Percentiles rank a stretch among this genome's conserved stretches.
Evolutionary conservation across 225 moss, liverwort and hornwort species (phyloP).

Genomic region (Thuidium tamariscinum): DNA sequence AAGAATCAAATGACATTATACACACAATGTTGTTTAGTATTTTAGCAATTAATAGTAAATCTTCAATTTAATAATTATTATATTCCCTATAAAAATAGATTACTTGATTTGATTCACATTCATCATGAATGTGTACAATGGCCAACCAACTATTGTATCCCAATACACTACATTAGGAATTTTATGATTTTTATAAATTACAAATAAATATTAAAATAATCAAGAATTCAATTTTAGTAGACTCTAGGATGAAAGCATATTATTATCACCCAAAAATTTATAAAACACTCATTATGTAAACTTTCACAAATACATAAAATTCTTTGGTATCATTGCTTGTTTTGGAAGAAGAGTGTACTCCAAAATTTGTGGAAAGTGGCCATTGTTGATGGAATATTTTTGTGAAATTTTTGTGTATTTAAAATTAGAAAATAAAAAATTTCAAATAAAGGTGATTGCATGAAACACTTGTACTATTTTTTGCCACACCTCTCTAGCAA

Average conservation of each 20-base stretch:
- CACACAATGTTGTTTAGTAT: not conserved
- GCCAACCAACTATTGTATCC: not conserved
- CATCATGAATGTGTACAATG: not conserved
- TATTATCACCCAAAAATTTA: too few species aligned
- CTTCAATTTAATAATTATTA: not conserved
- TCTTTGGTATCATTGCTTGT: not conserved
- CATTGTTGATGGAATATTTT: not conserved
- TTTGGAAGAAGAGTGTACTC: rapidly evolving
- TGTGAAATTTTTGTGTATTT: not conserved
- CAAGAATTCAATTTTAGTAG: not conserved
- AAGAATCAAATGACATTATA: not conserved
- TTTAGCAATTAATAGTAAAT: not conserved
- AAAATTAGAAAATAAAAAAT: too few species aligned
- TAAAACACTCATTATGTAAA: not conserved
- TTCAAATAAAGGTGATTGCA: too few species aligned
- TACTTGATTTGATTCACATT: not conserved
- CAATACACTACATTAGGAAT: not conserved
- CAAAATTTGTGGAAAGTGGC: not conserved
- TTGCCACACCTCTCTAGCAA: too few species aligned
- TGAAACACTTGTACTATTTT: too few species aligned
- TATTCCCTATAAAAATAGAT: not conserved
- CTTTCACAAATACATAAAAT: not conserved
- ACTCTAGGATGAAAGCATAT: not conserved
- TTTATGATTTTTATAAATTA: not conserved
- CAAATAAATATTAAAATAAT: not conserved